phyloP scores from a whole-genome alignment of 139 green algal species.

The Chlorella sp. region DNA sequence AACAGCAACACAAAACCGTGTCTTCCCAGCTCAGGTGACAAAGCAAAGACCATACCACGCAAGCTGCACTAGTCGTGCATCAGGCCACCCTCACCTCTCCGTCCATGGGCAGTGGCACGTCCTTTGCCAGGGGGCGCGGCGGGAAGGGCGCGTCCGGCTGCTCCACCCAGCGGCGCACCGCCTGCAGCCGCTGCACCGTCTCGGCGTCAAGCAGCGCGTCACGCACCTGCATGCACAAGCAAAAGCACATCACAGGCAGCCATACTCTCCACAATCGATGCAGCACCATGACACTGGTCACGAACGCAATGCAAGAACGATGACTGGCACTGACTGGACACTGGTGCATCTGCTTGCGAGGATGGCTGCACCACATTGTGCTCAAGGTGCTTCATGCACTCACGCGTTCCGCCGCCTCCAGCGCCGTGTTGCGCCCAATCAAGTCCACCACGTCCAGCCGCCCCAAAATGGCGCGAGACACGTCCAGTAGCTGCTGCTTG shows the following conservation, averaged over 20 bases:
- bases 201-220: constrained; percentile 43
- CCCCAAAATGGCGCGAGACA: constrained; percentile 42
- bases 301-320: too few relatives aligned
- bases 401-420: constrained; percentile 50
- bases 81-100: constrained; percentile 6
- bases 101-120: constrained; percentile 13
- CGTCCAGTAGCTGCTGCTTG: constrained; percentile 31
- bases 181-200: constrained; percentile 34
- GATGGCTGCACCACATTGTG: too few relatives aligned
- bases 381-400: too few relatives aligned
- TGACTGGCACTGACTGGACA: too few relatives aligned
- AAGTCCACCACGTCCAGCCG: constrained; percentile 50
- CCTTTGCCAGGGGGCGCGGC: constrained; percentile 16
- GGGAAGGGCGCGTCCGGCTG: constrained; percentile 29
- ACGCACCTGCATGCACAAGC: constrained; percentile 39
- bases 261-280: too few relatives aligned
- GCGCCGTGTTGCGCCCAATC: constrained; percentile 38
- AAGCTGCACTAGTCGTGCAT: neutral
- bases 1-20: too few relatives aligned
- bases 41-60: too few relatives aligned
- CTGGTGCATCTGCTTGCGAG: too few relatives aligned
- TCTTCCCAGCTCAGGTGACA: too few relatives aligned
- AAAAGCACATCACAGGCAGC: too few relatives aligned
- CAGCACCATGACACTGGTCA: too few relatives aligned
- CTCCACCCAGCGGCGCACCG: constrained; percentile 34